Base-by-base conservation (phyloP, 2,329 filamentous ascomycete genomes). In the Talaromyces sp. region DNA sequence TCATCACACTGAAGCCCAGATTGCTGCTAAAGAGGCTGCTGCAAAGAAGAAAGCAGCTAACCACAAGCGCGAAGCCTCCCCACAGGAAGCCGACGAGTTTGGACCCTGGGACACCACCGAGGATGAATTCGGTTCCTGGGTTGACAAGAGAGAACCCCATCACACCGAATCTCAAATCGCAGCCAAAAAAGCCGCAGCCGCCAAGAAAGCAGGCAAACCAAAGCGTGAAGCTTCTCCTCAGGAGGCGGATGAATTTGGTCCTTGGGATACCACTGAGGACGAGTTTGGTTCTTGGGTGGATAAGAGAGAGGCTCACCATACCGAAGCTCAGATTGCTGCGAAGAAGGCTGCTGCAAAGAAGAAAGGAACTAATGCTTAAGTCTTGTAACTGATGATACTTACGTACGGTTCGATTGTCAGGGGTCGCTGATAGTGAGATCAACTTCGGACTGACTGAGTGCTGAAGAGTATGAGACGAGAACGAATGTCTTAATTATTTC, bases 221-320 rank as follows among this genome's bases (percentile, higher is more conserved):
- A 61, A 52, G 31, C 59, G 59, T 22, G 59, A 61, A 43, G 54
- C n/a, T 27, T 58, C 35, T 4, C 54, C 54, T n/a, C 33, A 58
- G 33, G 33, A 37, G 11, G 54, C 33, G 11, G 54, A 41, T 41
- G 54, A 58, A n/a, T 41, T 58, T 33, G 52, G 52, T 24, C 52
- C 52, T 10, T 57, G 52, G 54, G 54, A 58, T 16, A 41, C 4
- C 19, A 41, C 54, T 11, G 54, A 58, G 19, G 54, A 58, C 11
- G 54, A 58, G 14, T 58, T 58, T 19, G 54, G 35, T 9, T 39
- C 33, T 19, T 58, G 19, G 33, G 54, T 58, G n/a, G 54, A 58
- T 27, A 58, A 58, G 54, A 10, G 54, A 41, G 33, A 37, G 11
- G 33, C 54, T 27, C 54, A 58, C 14, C 54, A 58, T 19, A 58